Base-by-base conservation (phyloP, 495 filamentous ascomycete species). In the Polyplosphaeria fusca region DNA sequence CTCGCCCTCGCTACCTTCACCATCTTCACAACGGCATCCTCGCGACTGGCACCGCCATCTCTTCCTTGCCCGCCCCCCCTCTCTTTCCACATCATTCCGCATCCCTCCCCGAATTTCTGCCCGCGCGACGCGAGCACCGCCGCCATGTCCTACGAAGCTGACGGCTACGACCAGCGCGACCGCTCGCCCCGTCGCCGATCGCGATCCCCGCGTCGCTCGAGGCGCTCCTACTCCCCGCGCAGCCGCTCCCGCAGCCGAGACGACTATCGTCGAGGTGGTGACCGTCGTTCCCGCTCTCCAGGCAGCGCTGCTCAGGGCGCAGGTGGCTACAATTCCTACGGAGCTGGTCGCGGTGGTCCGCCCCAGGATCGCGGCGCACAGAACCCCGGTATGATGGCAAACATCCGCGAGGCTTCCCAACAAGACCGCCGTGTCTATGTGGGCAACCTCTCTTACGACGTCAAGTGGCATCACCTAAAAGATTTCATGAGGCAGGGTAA, bases 401-500 rank as follows among this genome's bases (percentile, higher is more conserved):
- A 82, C 66, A 83, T 96, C 61, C 84, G 89, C 65, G 93, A 96
- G 64, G 86, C 87, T 14, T 97, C 93, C 63, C 93, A 96, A 72
- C 93, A 97, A 75, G 93, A 97, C 79, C 92, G 93, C 66, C 90
- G 92, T 38, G 93, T 98, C 82, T 98, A 98, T 76, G 94, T 98
- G 70, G 93, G 93, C 75, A 98, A 98, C 67, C 80, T 98, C 60
- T 91, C 90, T 38, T 98, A 98, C 76, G 93, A 98, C 82, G 93
- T 98, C 66, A 98, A 98, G 76, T 98, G 94, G 94, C 91, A 96
- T 79, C 92, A 96, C 67, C 81, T 98, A 39, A 98, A 98, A 78
- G 93, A 98, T 77, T 97, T 97, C 73, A 98, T 98, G 93, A 84
- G 93, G 82, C 87, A 95, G 84, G 93, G 93, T 97, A 74, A 77